Evolutionary conservation across 176 grass and related monocot genomes (phyloP).

Genomic region (Ensete ventricosum): DNA sequence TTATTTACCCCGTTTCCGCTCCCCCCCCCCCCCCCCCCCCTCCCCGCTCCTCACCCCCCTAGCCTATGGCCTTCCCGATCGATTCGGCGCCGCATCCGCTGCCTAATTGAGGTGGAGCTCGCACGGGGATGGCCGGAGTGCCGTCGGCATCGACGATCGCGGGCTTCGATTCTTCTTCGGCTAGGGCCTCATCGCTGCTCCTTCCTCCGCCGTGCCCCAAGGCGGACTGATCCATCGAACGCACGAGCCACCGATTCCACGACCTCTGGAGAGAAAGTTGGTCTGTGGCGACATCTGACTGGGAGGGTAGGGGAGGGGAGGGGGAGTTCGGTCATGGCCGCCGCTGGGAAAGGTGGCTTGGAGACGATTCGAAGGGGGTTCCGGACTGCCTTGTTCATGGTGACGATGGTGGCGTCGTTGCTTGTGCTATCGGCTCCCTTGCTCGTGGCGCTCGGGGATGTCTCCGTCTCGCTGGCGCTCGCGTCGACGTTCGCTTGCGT

Average conservation of each 20-base stretch:
- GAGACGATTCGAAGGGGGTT: constrained; percentile 53
- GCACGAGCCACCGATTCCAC: not conserved
- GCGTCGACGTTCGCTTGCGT: constrained; percentile 48
- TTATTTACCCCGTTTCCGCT: constrained; percentile 7
- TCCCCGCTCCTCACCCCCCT: not conserved
- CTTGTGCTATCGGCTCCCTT: constrained; percentile 64
- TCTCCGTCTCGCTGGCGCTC: constrained; percentile 50
- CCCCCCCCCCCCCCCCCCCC: not conserved
- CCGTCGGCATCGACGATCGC: not conserved
- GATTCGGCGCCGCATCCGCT: not conserved
- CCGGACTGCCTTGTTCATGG: constrained; percentile 62
- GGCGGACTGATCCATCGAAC: constrained; percentile 6
- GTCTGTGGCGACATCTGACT: too few relatives aligned
- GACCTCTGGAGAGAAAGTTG: not conserved
- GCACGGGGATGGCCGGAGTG: constrained; percentile 20
- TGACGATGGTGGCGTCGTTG: constrained; percentile 65
- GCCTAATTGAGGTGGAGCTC: constrained; percentile 19
- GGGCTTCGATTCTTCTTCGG: not conserved
- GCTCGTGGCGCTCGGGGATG: constrained; percentile 62
- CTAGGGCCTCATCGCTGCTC: not conserved
- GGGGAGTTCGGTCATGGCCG: constrained; percentile 36
- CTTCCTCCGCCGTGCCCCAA: constrained; percentile 10
- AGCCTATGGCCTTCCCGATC: not conserved
- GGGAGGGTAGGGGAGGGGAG: not conserved
- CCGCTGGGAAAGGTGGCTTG: constrained; percentile 48